Percentiles rank a stretch among this genome's conserved stretches.
Evolutionary conservation across 202 grass and related monocot species (phyloP).

Genomic region (Panicum hallii): DNA sequence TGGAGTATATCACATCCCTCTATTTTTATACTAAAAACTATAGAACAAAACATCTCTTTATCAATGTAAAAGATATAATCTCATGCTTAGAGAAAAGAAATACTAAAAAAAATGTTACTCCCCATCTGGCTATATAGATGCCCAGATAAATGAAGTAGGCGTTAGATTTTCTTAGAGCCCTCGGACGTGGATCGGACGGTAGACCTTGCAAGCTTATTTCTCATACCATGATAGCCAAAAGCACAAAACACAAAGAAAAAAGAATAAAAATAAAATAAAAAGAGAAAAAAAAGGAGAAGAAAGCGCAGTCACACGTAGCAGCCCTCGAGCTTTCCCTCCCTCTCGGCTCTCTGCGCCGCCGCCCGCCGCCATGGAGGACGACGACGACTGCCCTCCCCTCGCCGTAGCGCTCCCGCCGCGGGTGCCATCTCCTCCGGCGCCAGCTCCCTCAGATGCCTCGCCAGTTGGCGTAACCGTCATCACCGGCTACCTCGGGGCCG

Average conservation of each 20-base stretch:
- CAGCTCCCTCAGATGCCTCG: not conserved
- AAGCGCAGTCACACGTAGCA: not conserved
- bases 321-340: not conserved
- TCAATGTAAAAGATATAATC: no score
- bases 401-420: slow-evolving; percentile 49
- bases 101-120: no score
- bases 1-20: no score
- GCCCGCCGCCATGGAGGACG: slow-evolving; percentile 65
- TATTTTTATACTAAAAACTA: no score
- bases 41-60: no score
- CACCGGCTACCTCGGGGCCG: slow-evolving; percentile 94
- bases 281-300: not conserved
- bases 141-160: not conserved
- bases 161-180: not conserved
- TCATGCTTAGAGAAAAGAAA: no score
- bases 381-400: slow-evolving; percentile 74
- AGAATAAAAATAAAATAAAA: no score
- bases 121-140: not conserved
- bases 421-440: not conserved
- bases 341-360: slow-evolving; percentile 31
- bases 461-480: slow-evolving; percentile 92
- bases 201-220: no score
- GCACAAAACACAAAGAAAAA: no score
- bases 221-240: no score
- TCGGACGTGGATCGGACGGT: not conserved